Percentiles rank a stretch among this genome's conserved stretches.
Conservation (phyloP, 2,329 filamentous ascomycete genomes). For the Trichothecium sympodiale region DNA sequence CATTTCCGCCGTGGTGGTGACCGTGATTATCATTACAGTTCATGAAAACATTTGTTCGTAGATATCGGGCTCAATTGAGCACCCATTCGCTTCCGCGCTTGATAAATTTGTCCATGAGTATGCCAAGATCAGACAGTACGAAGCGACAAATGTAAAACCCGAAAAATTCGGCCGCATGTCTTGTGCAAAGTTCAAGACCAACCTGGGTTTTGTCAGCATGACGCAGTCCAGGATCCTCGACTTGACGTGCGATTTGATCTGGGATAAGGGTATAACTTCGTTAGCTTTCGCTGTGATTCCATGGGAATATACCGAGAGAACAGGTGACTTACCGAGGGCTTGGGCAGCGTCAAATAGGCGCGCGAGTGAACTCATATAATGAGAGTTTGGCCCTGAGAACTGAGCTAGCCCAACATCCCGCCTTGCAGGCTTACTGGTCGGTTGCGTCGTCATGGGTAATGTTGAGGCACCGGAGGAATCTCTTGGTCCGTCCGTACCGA, state of each 20-base stretch:
- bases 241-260: slow-evolving; percentile 95
- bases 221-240: slow-evolving; percentile 86
- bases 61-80: slow-evolving; percentile 1
- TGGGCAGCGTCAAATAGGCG: slow-evolving; percentile 89
- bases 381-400: slow-evolving; percentile 74
- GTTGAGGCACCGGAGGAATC: slow-evolving; percentile 49
- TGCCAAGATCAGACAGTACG: slow-evolving; percentile 70
- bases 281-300: slow-evolving; percentile 13
- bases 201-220: slow-evolving; percentile 92
- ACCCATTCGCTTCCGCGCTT: slow-evolving; percentile 97
- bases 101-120: slow-evolving; percentile 91
- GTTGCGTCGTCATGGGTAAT: slow-evolving; percentile 63
- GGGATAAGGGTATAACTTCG: slow-evolving; percentile 4
- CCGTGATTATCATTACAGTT: not conserved
- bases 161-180: slow-evolving; percentile 95
- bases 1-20: too few relatives aligned
- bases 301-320: not conserved
- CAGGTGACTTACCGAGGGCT: slow-evolving; percentile 62
- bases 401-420: slow-evolving; percentile 57
- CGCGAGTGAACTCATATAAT: slow-evolving; percentile 86
- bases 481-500: slow-evolving; percentile 13
- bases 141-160: slow-evolving; percentile 95
- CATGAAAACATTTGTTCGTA: not conserved
- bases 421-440: slow-evolving; percentile 58
- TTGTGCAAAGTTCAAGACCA: slow-evolving; percentile 82